A percentile compares a stretch with the other conserved stretches of the same genome.
Conservation (phyloP, 2,329 filamentous ascomycete genomes). For the Fusarium torreyae region DNA sequence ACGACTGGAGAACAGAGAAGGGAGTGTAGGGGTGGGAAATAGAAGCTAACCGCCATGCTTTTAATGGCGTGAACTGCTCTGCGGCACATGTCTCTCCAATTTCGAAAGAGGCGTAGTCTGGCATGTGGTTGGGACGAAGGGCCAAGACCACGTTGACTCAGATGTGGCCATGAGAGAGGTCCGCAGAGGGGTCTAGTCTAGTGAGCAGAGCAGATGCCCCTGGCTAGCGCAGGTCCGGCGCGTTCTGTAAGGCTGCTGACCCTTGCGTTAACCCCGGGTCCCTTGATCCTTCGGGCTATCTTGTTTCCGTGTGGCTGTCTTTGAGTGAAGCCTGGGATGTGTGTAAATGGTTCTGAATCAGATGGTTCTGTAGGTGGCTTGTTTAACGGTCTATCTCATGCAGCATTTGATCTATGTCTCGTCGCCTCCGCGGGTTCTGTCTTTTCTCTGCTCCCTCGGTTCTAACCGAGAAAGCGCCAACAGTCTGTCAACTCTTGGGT, state of each 20-base stretch:
- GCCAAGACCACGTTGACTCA: constrained; percentile 4
- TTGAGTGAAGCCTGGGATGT: background rate
- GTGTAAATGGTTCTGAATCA: background rate
- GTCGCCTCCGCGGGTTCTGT: background rate
- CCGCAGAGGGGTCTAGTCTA: background rate
- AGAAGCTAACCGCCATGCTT: constrained; percentile 18
- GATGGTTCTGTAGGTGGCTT: background rate
- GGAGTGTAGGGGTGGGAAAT: constrained; percentile 1
- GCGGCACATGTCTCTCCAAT: constrained; percentile 13
- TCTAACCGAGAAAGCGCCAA: background rate
- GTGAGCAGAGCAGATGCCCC: constrained; percentile 1
- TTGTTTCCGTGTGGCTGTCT: background rate
- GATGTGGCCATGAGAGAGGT: constrained; percentile 8
- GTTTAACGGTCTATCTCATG: background rate
- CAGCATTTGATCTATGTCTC: rapidly evolving
- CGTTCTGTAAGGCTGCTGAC: constrained; percentile 34
- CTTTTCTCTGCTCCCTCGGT: background rate
- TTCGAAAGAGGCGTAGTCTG: constrained; percentile 36
- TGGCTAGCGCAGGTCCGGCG: constrained; percentile 28
- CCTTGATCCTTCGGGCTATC: constrained; percentile 1
- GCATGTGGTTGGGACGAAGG: constrained; percentile 39
- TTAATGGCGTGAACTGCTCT: constrained; percentile 16
- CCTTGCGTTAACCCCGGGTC: background rate
- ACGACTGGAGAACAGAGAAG: constrained; percentile 2
- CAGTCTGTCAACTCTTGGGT: constrained; percentile 9